These are phyloP conservation scores for Pleurotus pulmonarius DNA, from an alignment of 768 basidiomycete genomes.

Conservation along the genomic window DNA sequence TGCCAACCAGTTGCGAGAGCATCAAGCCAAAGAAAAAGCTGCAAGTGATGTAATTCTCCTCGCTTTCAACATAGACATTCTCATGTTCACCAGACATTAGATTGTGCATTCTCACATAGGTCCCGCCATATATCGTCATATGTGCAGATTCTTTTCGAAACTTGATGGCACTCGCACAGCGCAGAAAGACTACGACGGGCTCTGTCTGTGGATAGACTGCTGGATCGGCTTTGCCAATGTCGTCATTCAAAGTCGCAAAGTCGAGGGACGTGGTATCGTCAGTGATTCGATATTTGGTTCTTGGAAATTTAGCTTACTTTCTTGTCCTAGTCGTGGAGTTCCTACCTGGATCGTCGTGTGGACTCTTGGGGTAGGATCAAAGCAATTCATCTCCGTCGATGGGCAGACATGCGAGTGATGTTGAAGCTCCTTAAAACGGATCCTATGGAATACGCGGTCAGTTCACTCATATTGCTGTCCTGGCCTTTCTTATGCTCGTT, in stretches of 20 bases:
- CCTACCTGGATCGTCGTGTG: slow-evolving; percentile 48
- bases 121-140: slow-evolving; percentile 7
- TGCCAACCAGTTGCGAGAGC: slow-evolving; percentile 18
- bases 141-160: slow-evolving; percentile 34
- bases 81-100: slow-evolving; percentile 24
- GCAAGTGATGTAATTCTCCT: slow-evolving; percentile 43
- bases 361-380: slow-evolving; percentile 55
- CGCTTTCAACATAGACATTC: not conserved
- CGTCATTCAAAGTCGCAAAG: slow-evolving; percentile 32
- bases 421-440: slow-evolving; percentile 53
- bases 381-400: slow-evolving; percentile 45
- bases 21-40: slow-evolving; percentile 40
- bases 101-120: slow-evolving; percentile 42
- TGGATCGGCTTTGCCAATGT: slow-evolving; percentile 73
- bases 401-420: slow-evolving; percentile 64
- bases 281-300: slow-evolving; percentile 3
- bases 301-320: not conserved
- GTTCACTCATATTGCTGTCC: slow-evolving; percentile 15
- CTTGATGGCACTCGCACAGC: slow-evolving; percentile 15
- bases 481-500: not conserved
- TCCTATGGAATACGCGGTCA: slow-evolving; percentile 56
- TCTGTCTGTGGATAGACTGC: slow-evolving; percentile 60
- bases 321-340: slow-evolving; percentile 38
- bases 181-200: slow-evolving; percentile 26
- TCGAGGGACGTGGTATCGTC: slow-evolving; percentile 15